These are phyloP conservation scores for Hylodesmum podocarpum DNA, from an alignment of 306 rosid genomes.

Conservation along the genomic window DNA sequence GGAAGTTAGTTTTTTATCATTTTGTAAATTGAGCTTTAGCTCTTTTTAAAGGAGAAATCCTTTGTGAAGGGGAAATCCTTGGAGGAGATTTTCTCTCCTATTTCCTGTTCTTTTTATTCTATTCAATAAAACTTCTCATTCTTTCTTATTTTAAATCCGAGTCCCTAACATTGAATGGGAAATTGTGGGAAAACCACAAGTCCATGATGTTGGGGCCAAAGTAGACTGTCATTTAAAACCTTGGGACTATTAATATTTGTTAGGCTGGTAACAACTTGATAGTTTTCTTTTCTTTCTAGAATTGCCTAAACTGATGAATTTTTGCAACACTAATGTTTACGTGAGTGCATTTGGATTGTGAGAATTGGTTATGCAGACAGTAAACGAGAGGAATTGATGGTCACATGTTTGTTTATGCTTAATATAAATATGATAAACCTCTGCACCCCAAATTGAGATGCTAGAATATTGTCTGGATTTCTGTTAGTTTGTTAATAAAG, in stretches of 20 bases:
- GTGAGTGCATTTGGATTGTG: background rate
- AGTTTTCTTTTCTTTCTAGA: background rate
- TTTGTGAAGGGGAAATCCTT: too few species aligned
- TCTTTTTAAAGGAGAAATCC: too few species aligned
- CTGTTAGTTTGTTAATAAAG: background rate
- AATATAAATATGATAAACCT: background rate
- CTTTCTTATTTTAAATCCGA: too few species aligned
- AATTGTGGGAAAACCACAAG: background rate
- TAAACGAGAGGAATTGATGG: background rate
- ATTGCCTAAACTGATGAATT: background rate
- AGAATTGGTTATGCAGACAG: conserved; percentile 14
- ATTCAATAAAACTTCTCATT: too few species aligned
- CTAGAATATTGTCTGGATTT: background rate
- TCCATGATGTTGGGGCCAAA: background rate
- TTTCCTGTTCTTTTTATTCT: too few species aligned
- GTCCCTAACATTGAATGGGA: too few species aligned
- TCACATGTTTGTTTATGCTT: background rate
- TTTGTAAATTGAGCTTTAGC: too few species aligned
- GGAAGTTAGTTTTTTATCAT: too few species aligned
- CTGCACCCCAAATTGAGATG: background rate
- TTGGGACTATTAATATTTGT: background rate
- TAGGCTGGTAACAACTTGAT: conserved; percentile 1
- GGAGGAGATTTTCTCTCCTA: too few species aligned
- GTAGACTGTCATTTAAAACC: background rate
- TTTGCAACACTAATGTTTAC: background rate